phyloP scores from a whole-genome alignment of 768 basidiomycete species.

The Boletus rubropictus region DNA sequence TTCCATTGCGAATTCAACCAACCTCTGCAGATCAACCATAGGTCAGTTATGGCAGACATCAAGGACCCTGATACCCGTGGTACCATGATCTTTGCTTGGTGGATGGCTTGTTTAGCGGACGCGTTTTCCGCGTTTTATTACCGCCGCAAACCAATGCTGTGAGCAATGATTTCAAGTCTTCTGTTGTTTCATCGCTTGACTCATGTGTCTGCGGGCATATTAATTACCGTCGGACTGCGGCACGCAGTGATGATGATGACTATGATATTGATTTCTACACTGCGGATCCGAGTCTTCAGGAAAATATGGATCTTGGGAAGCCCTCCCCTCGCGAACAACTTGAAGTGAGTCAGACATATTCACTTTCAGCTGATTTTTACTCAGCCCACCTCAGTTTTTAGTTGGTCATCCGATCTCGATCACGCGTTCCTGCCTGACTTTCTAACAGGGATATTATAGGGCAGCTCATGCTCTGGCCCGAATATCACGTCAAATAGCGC shows the following conservation, averaged over 20 bases:
- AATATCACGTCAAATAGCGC: constrained; percentile 75
- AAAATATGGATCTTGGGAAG: constrained; percentile 42
- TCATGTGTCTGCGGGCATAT: constrained; percentile 9
- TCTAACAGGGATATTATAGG: constrained; percentile 68
- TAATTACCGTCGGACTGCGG: constrained; percentile 20
- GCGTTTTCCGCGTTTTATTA: constrained; percentile 82
- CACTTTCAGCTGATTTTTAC: not conserved
- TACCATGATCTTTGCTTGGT: constrained; percentile 90
- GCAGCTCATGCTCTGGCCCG: constrained; percentile 81
- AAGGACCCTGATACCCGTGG: constrained; percentile 70
- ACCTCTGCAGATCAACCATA: constrained; percentile 67
- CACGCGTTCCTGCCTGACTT: constrained; percentile 7
- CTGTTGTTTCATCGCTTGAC: not conserved
- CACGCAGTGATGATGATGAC: constrained; percentile 68
- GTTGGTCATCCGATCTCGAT: constrained; percentile 37
- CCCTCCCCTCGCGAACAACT: constrained; percentile 74
- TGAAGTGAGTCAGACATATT: constrained; percentile 46
- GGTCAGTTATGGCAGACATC: constrained; percentile 68
- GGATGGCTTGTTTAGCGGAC: constrained; percentile 85
- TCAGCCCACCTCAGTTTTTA: constrained; percentile 47
- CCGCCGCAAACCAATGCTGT: constrained; percentile 76
- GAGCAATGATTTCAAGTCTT: constrained; percentile 24
- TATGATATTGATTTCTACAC: constrained; percentile 88
- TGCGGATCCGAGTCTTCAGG: constrained; percentile 52
- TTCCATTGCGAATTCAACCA: constrained; percentile 5